Evolutionary conservation across 768 basidiomycete species (phyloP).

Genomic region (Tylopilus subfusipes): DNA sequence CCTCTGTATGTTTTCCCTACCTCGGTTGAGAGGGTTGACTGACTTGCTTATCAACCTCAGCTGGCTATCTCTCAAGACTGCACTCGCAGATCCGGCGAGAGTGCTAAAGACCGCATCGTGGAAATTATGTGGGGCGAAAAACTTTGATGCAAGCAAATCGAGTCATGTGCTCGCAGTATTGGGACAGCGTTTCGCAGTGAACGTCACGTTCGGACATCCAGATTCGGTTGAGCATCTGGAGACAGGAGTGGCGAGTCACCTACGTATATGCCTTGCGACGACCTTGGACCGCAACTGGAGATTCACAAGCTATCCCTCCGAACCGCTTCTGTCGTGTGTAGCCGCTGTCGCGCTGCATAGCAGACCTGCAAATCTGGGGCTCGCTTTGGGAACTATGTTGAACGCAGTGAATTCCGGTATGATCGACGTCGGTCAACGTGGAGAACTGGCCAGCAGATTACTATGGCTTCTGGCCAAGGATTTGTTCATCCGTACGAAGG

Average conservation of each 20-base stretch:
- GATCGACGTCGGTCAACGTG: slow-evolving; percentile 4
- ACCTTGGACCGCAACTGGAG: slow-evolving; percentile 8
- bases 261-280: slow-evolving; percentile 7
- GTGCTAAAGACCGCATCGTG: neutral
- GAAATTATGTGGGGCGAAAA: neutral
- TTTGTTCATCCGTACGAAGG: neutral
- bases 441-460: slow-evolving; percentile 1
- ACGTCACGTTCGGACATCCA: slow-evolving; percentile 2
- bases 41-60: neutral
- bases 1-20: neutral
- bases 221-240: slow-evolving; percentile 1
- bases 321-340: slow-evolving; percentile 15
- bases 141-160: neutral
- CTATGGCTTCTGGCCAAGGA: slow-evolving; percentile 9
- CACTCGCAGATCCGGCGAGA: neutral
- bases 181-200: slow-evolving; percentile 4
- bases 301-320: slow-evolving; percentile 17
- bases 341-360: slow-evolving; percentile 1
- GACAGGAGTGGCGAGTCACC: slow-evolving; percentile 9
- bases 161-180: neutral
- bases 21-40: neutral
- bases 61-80: slow-evolving; percentile 6
- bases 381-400: neutral
- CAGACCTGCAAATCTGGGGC: neutral
- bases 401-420: slow-evolving; percentile 3